Percentiles rank a stretch among this genome's conserved stretches.
phyloP scores from a whole-genome alignment of 768 basidiomycete genomes.

The Cystoderma amianthinum region DNA sequence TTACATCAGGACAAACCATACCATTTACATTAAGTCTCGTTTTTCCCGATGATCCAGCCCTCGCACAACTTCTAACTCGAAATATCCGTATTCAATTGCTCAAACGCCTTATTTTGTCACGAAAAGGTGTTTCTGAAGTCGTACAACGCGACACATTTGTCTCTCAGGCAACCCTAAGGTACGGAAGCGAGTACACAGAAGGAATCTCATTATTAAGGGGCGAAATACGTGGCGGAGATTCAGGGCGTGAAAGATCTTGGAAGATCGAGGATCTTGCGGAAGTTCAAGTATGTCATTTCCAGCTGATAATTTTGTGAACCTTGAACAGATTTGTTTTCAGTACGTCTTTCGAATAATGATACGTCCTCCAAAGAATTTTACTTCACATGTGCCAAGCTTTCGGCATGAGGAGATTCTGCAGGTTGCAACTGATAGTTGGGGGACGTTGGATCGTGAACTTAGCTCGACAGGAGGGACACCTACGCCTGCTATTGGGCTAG shows the following conservation, averaged over 20 bases:
- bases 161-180: constrained; percentile 13
- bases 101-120: constrained; percentile 23
- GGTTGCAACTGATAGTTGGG: constrained; percentile 33
- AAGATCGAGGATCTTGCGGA: constrained; percentile 19
- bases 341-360: constrained; percentile 29
- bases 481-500: constrained; percentile 32
- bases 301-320: neutral
- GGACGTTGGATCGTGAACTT: constrained; percentile 27
- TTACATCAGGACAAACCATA: constrained; percentile 31
- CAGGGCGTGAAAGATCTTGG: constrained; percentile 31
- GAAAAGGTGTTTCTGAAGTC: constrained; percentile 15
- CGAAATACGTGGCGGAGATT: constrained; percentile 26
- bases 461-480: constrained; percentile 26
- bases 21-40: constrained; percentile 28
- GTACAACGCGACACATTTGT: constrained; percentile 19
- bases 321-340: constrained; percentile 12
- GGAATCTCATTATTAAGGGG: constrained; percentile 25
- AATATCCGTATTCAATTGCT: constrained; percentile 27
- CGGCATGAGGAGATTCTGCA: constrained; percentile 25
- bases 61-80: constrained; percentile 25
- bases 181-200: constrained; percentile 23
- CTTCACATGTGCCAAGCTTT: constrained; percentile 25
- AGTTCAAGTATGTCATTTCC: constrained; percentile 14
- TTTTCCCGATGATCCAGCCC: constrained; percentile 26
- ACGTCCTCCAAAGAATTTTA: constrained; percentile 18